Percentiles rank a stretch among this genome's conserved stretches.
These are phyloP conservation scores for Mycena rosella DNA, from an alignment of 768 basidiomycete genomes.

Conservation along the genomic window DNA sequence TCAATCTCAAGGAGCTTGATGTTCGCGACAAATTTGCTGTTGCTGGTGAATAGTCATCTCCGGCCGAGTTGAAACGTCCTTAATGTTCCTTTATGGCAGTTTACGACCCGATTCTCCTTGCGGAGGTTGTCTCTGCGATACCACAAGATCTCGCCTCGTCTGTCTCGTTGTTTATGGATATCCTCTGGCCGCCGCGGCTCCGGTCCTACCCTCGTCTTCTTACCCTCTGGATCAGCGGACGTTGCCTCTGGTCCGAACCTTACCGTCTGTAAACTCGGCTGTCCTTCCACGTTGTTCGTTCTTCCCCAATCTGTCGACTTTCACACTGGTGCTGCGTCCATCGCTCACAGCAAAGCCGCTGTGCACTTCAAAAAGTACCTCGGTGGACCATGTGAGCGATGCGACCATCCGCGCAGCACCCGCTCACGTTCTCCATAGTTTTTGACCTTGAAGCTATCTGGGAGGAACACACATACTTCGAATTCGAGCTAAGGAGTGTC, in stretches of 20 bases:
- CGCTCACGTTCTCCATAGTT: constrained; percentile 24
- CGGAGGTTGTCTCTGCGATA: constrained; percentile 45
- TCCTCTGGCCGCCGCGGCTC: constrained; percentile 35
- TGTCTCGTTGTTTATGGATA: constrained; percentile 56
- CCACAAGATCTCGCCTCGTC: constrained; percentile 47
- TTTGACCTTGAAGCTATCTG: constrained; percentile 73
- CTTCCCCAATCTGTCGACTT: constrained; percentile 57
- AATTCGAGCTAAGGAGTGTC: constrained; percentile 64
- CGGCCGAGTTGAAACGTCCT: not conserved
- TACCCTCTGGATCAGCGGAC: constrained; percentile 44
- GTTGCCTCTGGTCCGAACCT: constrained; percentile 39
- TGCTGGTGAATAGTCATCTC: constrained; percentile 50
- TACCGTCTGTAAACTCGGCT: constrained; percentile 46
- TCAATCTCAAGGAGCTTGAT: constrained; percentile 53
- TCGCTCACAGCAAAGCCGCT: constrained; percentile 61
- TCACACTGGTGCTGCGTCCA: constrained; percentile 54
- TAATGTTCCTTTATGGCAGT: constrained; percentile 36
- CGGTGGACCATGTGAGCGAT: constrained; percentile 55
- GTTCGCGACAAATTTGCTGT: constrained; percentile 59
- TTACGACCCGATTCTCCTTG: constrained; percentile 50
- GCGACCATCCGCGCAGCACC: not conserved
- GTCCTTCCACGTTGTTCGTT: constrained; percentile 55
- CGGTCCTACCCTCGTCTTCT: constrained; percentile 54
- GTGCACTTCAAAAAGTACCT: constrained; percentile 59
- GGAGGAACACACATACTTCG: constrained; percentile 70